phyloP scores from a whole-genome alignment of 164 flowering plant genomes.

The Liriodendron chinense region DNA sequence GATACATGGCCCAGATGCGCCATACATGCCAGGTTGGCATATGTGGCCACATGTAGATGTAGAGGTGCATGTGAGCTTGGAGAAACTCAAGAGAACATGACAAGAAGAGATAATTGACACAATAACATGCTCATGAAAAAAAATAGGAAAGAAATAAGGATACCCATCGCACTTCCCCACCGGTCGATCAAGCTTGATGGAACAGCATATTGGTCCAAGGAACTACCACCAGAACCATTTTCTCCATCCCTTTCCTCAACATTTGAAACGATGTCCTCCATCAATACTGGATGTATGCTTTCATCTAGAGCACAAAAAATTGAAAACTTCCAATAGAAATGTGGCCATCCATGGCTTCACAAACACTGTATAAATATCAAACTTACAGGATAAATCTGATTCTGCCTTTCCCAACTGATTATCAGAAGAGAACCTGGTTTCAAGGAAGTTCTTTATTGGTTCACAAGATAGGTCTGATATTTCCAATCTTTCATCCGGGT shows the following conservation, averaged over 20 bases:
- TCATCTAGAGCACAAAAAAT: neutral
- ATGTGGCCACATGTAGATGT: too few relatives aligned
- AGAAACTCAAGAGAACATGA: too few relatives aligned
- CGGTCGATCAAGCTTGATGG: slow-evolving; percentile 81
- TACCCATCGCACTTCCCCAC: slow-evolving; percentile 99
- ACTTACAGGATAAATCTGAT: slow-evolving; percentile 6
- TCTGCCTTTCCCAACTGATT: slow-evolving; percentile 16
- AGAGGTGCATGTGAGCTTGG: too few relatives aligned
- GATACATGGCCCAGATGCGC: neutral
- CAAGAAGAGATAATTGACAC: neutral
- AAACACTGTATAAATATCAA: slow-evolving; percentile 15
- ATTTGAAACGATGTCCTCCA: neutral
- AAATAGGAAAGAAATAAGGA: slow-evolving; percentile 35
- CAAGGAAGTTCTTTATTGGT: slow-evolving; percentile 74
- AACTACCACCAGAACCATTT: slow-evolving; percentile 18
- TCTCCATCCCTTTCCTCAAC: slow-evolving; percentile 23
- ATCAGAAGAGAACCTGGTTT: slow-evolving; percentile 24
- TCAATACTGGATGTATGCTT: neutral
- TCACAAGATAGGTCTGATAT: slow-evolving; percentile 44
- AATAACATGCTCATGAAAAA: neutral
- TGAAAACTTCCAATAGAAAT: neutral
- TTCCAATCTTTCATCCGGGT: slow-evolving; percentile 30
- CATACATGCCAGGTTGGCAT: too few relatives aligned
- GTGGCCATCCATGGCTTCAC: slow-evolving; percentile 7
- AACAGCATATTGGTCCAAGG: slow-evolving; percentile 43